phyloP scores from a whole-genome alignment of 306 rosid species.

The Vicia faba region DNA sequence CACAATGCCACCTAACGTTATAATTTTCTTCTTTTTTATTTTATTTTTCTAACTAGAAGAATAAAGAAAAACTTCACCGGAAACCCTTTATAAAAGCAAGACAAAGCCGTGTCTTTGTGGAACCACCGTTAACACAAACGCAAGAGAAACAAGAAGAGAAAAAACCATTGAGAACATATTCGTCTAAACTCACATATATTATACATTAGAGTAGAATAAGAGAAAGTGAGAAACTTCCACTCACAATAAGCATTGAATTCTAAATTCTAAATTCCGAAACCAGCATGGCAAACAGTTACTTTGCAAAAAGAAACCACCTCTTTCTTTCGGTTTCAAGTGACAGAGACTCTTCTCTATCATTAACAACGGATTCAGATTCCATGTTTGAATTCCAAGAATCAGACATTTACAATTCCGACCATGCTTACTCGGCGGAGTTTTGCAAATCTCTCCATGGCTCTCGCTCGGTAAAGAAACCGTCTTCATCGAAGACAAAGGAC shows the following conservation, averaged over 20 bases:
- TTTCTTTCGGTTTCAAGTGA: background rate
- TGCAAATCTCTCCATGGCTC: background rate
- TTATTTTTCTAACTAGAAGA: no score
- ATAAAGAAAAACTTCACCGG: background rate
- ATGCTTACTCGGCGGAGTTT: background rate
- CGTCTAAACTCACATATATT: background rate
- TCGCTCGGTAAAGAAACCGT: background rate
- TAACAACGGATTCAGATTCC: background rate
- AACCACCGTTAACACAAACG: background rate
- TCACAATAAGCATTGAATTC: background rate
- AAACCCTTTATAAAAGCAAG: conserved; percentile 5
- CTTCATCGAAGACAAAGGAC: background rate
- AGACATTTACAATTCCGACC: background rate
- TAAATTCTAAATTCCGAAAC: background rate
- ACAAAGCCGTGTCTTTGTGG: background rate
- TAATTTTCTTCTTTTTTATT: background rate
- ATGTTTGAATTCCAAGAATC: background rate
- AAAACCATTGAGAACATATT: background rate
- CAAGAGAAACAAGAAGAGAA: background rate
- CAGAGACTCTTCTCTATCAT: background rate
- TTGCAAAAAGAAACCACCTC: conserved; percentile 1
- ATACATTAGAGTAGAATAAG: background rate
- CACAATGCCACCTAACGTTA: conserved; percentile 1
- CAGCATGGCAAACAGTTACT: background rate
- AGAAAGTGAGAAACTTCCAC: no score